Evolutionary conservation across 2,329 filamentous ascomycete species (phyloP).

Genomic region (Penicillium sp.): DNA sequence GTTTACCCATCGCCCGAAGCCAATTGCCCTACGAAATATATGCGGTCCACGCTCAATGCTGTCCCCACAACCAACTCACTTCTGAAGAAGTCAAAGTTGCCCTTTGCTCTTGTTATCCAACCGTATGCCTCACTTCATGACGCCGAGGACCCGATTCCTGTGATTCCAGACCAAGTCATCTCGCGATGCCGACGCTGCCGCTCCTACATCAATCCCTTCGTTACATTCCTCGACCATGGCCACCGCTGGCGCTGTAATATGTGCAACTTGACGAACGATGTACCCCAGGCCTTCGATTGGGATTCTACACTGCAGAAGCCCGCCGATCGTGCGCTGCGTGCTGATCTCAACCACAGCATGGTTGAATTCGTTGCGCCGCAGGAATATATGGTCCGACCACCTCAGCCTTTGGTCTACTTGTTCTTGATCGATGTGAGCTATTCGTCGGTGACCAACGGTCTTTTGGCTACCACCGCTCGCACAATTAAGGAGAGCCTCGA

Average conservation of each 20-base stretch:
- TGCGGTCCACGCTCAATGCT: conserved; percentile 91
- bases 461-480: conserved; percentile 86
- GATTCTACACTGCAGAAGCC: conserved; percentile 87
- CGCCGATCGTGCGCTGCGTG: conserved; percentile 85
- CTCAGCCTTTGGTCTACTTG: conserved; percentile 90
- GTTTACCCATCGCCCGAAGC: conserved; percentile 87
- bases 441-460: conserved; percentile 80
- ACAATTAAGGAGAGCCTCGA: conserved; percentile 94
- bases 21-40: conserved; percentile 90
- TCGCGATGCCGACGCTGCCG: conserved; percentile 92
- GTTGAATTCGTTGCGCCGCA: conserved; percentile 97
- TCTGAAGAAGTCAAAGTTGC: conserved; percentile 93
- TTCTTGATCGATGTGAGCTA: conserved; percentile 96
- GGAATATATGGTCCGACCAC: conserved; percentile 98
- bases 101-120: conserved; percentile 93
- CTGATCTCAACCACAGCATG: conserved; percentile 93
- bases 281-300: conserved; percentile 99
- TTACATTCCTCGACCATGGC: conserved; percentile 92
- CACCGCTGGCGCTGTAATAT: conserved; percentile 99
- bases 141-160: conserved; percentile 82
- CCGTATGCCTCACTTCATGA: conserved; percentile 93
- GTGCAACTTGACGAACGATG: conserved; percentile 98
- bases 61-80: conserved; percentile 89
- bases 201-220: conserved; percentile 97
- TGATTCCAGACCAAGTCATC: conserved; percentile 96